phyloP scores from a whole-genome alignment of 495 filamentous ascomycete species.

The Friedmanniomyces simplex region DNA sequence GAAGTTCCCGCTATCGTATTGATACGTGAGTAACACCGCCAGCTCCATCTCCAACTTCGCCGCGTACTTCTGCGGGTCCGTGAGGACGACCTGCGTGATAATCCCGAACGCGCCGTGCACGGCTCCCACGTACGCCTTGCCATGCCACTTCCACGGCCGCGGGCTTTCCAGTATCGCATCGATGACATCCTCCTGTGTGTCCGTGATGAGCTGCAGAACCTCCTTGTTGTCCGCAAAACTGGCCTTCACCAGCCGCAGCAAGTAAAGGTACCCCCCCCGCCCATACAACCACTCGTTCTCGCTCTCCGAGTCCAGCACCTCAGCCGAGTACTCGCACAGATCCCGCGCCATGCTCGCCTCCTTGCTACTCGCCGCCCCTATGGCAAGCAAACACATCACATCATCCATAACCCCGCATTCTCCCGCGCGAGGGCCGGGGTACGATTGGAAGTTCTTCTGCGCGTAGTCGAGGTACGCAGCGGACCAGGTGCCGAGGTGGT shows the following conservation, averaged over 20 bases:
- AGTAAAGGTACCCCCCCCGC: constrained; percentile 50
- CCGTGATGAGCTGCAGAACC: constrained; percentile 28
- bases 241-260: constrained; percentile 40
- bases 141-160: constrained; percentile 49
- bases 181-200: constrained; percentile 34
- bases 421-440: constrained; percentile 29
- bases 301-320: constrained; percentile 28
- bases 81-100: constrained; percentile 51
- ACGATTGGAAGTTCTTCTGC: constrained; percentile 37
- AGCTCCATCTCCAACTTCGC: constrained; percentile 37
- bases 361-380: constrained; percentile 39
- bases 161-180: constrained; percentile 33
- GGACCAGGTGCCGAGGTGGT: constrained; percentile 37
- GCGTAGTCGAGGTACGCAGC: constrained; percentile 34
- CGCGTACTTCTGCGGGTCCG: constrained; percentile 31
- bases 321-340: constrained; percentile 34
- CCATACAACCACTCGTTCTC: constrained; percentile 50
- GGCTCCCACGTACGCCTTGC: constrained; percentile 49
- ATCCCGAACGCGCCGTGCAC: constrained; percentile 54
- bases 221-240: constrained; percentile 30
- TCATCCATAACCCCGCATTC: constrained; percentile 49
- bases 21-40: constrained; percentile 36
- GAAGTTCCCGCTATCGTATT: constrained; percentile 36
- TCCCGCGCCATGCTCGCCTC: constrained; percentile 35
- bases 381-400: constrained; percentile 41